Evolutionary conservation across 331 rosid species (phyloP).

Genomic region (Quercus lobata): DNA sequence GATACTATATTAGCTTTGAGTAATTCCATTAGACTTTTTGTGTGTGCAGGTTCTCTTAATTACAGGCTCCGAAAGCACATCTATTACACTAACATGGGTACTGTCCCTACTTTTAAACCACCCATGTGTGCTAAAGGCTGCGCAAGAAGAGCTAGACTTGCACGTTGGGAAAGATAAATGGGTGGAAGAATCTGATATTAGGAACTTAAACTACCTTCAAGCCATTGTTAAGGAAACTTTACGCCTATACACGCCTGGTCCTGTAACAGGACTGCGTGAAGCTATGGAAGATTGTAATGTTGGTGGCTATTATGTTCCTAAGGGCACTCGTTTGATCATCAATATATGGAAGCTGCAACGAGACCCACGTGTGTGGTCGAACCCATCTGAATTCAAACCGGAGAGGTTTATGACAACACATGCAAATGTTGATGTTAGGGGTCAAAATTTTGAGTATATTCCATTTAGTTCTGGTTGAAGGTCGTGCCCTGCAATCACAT

Average conservation of each 20-base stretch:
- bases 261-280: conserved; percentile 40
- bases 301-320: conserved; percentile 28
- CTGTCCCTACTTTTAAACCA: conserved; percentile 53
- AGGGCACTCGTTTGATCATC: conserved; percentile 36
- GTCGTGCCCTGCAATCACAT: conserved; percentile 36
- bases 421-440: too few species aligned
- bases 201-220: conserved; percentile 31
- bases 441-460: too few species aligned
- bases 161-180: conserved; percentile 43
- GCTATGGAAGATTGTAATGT: conserved; percentile 35
- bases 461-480: conserved; percentile 42
- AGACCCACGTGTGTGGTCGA: conserved; percentile 41
- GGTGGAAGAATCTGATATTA: conserved; percentile 44
- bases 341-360: conserved; percentile 46
- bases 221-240: conserved; percentile 59
- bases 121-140: conserved; percentile 32
- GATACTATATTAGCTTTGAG: too few species aligned
- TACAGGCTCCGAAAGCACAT: conserved; percentile 60
- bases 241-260: conserved; percentile 46
- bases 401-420: conserved; percentile 31
- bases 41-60: conserved; percentile 35
- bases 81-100: conserved; percentile 50
- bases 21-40: too few species aligned
- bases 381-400: conserved; percentile 40
- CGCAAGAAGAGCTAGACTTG: conserved; percentile 46